Base-by-base conservation (phyloP, 306 rosid genomes). In the Citrullus mucosospermus region DNA sequence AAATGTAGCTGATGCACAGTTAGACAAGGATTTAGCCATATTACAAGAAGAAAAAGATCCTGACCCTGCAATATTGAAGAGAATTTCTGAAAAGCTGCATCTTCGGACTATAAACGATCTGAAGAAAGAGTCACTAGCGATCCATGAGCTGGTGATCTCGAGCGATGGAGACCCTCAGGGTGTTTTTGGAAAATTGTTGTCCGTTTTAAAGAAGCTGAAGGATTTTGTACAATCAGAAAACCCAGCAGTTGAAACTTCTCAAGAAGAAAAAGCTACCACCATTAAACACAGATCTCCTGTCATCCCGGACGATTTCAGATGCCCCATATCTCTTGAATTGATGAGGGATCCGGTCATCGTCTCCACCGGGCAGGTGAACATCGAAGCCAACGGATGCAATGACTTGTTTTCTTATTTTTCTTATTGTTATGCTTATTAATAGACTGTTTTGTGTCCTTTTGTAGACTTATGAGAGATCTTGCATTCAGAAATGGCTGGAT, bases 331-430 rank as follows among this genome's bases (percentile, higher is more conserved):
- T 79, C 96, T 96, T 58, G 98, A 96, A 81, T 80, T 93, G 76
- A 92, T 96, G 99, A 91, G 89, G 85, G 98, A 96, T 87, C 99
- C 98, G 16, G 99, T 96, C 18, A 91, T 93, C 73, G 94, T 96
- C 79, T 91, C 99, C 60, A 96, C 98, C 25, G 98, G 99, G 82
- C 99, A 92, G 99, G 99, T 96, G 60, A 73, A 16, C 25, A 9
- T 16, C 56, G 2, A 28, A 28, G 8, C 16, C 16, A 20, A 8
- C 28, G 9, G 9, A 8, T 43, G 36, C 44, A 28, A 14, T 51
- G 44, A 8, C 38, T 4, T 44, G 39, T 7, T 46, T 22, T 71
- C 18, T 72, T 12, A 2, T 18, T 69, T 11, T 44, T 12, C 54
- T 13, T 2, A 51, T 51, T 50, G 60, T 73, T 71, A 71, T 59